Evolutionary conservation across 768 basidiomycete genomes (phyloP), one percentile per base, ranked within the genome.

Genomic region (Harrya chromipes): DNA sequence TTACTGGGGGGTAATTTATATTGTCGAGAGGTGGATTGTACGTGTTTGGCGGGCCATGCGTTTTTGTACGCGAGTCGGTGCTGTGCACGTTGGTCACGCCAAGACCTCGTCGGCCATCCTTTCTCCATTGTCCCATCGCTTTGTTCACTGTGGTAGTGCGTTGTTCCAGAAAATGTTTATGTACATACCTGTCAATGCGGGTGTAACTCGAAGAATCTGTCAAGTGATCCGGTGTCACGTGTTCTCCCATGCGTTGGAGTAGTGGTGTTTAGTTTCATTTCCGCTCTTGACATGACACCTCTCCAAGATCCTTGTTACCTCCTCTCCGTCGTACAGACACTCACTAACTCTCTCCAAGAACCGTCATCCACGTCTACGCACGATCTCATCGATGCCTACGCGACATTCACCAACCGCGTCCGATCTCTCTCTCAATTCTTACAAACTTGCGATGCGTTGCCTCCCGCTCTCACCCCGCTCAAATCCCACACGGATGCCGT

Each of bases 341-440:
- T 85, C 34, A 46, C 72, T 9, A 73, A 74, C 51, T 79, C 81
- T 4, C 54, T 74, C 21, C 61, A 68, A n/a, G 69, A 75, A 21
- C 60, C 63, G 2, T 64, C 68, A 7, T 54, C 63, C 27, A 64
- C 79, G n/a, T 71, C 76, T 1, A 49, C 70, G 23, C 79, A 82
- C 55, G 82, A 83, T 62, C 66, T 86, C 50, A 67, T 75, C 35
- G 83, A 87, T 59, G 82, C 85, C 11, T 87, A 87, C 57, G 71
- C 66, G 54, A 70, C 74, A 0, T 70, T 87, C 37, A 74, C 75
- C 0, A 63, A 64, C 24, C 74, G 79, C 23, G 65, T 85, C 47
- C 70, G 64, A 34, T 53, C 57, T 10, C 54, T 59, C 6, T 36
- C 38, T 7, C 47, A 39, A 14, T 20, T 23, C 50, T 49, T 57